phyloP scores from a whole-genome alignment of 2,329 filamentous ascomycete genomes.

The Rhynchosporium agropyri region DNA sequence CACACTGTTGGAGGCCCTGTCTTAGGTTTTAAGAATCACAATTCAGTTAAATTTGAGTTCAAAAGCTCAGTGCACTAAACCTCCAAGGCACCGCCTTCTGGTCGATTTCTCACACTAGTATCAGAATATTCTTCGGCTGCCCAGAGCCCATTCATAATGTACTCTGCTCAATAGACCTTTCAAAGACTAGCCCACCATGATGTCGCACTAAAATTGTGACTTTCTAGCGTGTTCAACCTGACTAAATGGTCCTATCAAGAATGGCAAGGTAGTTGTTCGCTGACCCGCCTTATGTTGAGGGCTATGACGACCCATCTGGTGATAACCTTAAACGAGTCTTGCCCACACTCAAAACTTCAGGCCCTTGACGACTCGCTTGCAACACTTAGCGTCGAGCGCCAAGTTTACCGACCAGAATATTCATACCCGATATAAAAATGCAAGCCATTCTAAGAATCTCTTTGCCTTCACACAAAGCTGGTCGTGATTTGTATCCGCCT shows the following conservation, averaged over 20 bases:
- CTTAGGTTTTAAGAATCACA: too few species aligned
- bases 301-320: background rate
- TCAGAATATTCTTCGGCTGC: background rate
- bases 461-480: conserved; percentile 3
- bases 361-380: background rate
- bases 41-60: too few species aligned
- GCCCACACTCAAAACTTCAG: background rate
- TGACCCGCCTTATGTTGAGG: background rate
- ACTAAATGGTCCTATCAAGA: background rate
- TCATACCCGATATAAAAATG: background rate
- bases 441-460: background rate
- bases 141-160: background rate
- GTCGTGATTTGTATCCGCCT: background rate
- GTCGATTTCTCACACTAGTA: too few species aligned
- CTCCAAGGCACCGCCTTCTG: too few species aligned
- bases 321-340: conserved; percentile 4
- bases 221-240: background rate
- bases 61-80: too few species aligned
- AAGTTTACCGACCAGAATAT: background rate
- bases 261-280: background rate
- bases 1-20: background rate
- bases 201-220: conserved; percentile 1
- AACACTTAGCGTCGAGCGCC: background rate
- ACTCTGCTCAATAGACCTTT: conserved; percentile 1
- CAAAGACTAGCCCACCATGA: background rate